Evolutionary conservation across 2,329 filamentous ascomycete species (phyloP).

Genomic region (Ceratocystis variospora): DNA sequence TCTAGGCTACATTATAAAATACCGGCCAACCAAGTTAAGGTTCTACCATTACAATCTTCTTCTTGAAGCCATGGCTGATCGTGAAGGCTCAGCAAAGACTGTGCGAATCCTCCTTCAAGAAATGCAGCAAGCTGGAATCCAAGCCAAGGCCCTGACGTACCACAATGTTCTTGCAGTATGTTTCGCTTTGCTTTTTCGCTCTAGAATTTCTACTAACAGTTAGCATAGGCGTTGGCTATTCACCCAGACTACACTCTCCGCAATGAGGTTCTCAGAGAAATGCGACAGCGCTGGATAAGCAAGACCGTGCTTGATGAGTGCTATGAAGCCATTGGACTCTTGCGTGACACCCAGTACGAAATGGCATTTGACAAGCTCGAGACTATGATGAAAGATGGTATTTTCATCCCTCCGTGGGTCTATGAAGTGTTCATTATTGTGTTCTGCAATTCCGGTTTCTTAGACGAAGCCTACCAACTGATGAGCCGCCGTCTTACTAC

Average conservation of each 20-base stretch:
- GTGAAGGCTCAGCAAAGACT: constrained; percentile 51
- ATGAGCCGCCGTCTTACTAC: constrained; percentile 27
- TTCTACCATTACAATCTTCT: constrained; percentile 57
- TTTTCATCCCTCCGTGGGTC: constrained; percentile 54
- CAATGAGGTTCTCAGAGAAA: constrained; percentile 54
- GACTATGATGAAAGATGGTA: constrained; percentile 44
- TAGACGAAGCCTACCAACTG: constrained; percentile 62
- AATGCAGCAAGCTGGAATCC: constrained; percentile 49
- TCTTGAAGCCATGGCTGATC: constrained; percentile 55
- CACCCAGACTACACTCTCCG: constrained; percentile 77
- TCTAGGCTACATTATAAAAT: constrained; percentile 44
- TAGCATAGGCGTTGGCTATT: constrained; percentile 50
- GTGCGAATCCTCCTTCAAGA: constrained; percentile 55
- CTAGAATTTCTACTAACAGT: not conserved
- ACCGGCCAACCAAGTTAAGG: constrained; percentile 42
- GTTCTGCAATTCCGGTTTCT: constrained; percentile 56
- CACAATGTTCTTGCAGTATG: constrained; percentile 55
- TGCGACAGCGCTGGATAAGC: constrained; percentile 54
- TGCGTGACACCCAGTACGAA: constrained; percentile 74
- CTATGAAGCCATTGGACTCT: constrained; percentile 55
- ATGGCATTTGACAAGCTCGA: constrained; percentile 60
- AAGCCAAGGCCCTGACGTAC: constrained; percentile 52
- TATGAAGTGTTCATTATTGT: constrained; percentile 64
- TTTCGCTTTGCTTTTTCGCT: not conserved
- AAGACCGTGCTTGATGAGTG: constrained; percentile 42